Conservation (phyloP, 306 rosid genomes). For the Rosa lucieae region DNA sequence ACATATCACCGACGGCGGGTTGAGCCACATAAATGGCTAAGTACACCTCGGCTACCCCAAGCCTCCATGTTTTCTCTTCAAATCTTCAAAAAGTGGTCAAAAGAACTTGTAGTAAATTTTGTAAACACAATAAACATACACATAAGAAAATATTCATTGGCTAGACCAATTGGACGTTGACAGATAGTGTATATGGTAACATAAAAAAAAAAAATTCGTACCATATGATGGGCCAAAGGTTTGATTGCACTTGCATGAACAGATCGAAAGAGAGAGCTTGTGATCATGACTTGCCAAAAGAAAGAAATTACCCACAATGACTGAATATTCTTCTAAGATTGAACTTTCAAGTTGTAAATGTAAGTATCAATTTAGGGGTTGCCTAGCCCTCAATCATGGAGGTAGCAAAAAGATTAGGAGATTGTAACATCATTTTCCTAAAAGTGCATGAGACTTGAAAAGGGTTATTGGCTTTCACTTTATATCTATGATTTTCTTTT, state of each 20-base stretch:
- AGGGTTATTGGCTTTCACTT: conserved; percentile 30
- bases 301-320: neutral
- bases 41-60: no score
- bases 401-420: neutral
- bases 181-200: neutral
- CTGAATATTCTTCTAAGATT: conserved; percentile 16
- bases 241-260: neutral
- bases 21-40: no score
- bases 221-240: no score
- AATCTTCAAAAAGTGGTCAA: no score
- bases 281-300: neutral
- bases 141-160: no score
- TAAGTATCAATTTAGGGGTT: neutral
- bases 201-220: no score
- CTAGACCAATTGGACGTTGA: neutral
- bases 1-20: no score
- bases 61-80: no score
- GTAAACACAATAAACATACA: no score
- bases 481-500: conserved; percentile 15
- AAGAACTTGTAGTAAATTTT: no score
- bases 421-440: conserved; percentile 38
- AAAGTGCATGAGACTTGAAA: conserved; percentile 40
- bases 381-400: conserved; percentile 30
- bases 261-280: conserved; percentile 16
- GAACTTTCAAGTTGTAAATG: neutral